phyloP scores from a whole-genome alignment of 2,329 filamentous ascomycete species.

The Remersonia thermophila region DNA sequence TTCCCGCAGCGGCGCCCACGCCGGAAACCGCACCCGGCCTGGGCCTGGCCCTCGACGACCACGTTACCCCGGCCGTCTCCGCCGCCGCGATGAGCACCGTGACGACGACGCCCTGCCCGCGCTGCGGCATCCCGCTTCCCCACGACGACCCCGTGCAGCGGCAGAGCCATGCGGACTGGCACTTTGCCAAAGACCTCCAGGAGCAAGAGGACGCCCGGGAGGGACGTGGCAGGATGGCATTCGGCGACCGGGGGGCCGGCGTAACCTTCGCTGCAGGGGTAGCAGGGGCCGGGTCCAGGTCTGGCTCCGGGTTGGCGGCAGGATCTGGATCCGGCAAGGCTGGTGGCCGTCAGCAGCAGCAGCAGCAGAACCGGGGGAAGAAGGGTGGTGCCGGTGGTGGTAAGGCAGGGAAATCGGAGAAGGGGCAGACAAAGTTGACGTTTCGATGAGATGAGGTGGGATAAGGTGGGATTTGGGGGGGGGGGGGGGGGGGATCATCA shows the following conservation, averaged over 20 bases:
- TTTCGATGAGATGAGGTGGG: slow-evolving; percentile 37
- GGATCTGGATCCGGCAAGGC: slow-evolving; percentile 27
- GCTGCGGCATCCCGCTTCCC: too few relatives aligned
- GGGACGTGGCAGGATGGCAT: slow-evolving; percentile 30
- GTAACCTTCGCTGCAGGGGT: slow-evolving; percentile 18
- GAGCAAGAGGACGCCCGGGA: slow-evolving; percentile 35
- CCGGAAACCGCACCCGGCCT: too few relatives aligned
- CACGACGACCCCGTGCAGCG: background rate
- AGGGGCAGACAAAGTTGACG: slow-evolving; percentile 47
- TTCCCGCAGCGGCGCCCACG: too few relatives aligned
- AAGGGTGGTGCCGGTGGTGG: slow-evolving; percentile 17
- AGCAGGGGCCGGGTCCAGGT: slow-evolving; percentile 7
- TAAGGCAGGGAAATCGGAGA: slow-evolving; percentile 33
- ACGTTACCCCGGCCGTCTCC: too few relatives aligned
- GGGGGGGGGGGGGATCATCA: too few relatives aligned
- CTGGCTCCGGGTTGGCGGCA: too few relatives aligned
- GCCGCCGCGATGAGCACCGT: too few relatives aligned
- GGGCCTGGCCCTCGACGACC: too few relatives aligned
- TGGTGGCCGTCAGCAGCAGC: too few relatives aligned
- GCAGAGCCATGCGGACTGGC: slow-evolving; percentile 55
- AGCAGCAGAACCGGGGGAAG: too few relatives aligned
- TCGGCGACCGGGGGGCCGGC: slow-evolving; percentile 23
- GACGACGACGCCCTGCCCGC: too few relatives aligned
- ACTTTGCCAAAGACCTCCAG: slow-evolving; percentile 80
- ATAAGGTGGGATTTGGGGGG: background rate